Conservation (phyloP, 2,329 filamentous ascomycete genomes). For the Trichocomaceae sp. region DNA sequence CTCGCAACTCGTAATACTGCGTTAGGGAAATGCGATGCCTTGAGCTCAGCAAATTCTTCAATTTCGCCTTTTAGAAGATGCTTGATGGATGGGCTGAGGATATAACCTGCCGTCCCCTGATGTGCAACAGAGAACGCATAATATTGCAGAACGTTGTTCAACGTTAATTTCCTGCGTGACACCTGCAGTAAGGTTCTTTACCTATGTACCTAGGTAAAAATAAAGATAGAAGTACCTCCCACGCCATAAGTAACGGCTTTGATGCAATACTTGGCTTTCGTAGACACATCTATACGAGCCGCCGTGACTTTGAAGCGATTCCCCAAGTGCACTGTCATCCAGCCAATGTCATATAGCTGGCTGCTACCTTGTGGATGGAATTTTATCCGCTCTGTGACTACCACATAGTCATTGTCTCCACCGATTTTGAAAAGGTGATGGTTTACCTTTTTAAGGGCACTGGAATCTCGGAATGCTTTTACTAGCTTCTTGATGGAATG, state of each 20-base stretch:
- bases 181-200: too few relatives aligned
- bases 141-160: constrained; percentile 22
- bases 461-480: constrained; percentile 45
- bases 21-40: constrained; percentile 25
- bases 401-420: constrained; percentile 15
- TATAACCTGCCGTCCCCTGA: constrained; percentile 27
- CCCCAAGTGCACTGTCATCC: constrained; percentile 14
- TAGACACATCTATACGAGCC: constrained; percentile 20
- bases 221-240: not conserved
- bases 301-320: constrained; percentile 20
- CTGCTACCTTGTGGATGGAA: constrained; percentile 26
- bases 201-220: too few relatives aligned
- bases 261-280: constrained; percentile 22
- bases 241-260: constrained; percentile 17
- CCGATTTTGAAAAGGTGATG: constrained; percentile 23
- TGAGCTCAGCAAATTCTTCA: constrained; percentile 22
- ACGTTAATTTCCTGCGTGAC: constrained; percentile 21
- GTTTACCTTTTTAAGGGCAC: constrained; percentile 46
- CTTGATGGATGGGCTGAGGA: constrained; percentile 25
- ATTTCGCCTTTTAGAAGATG: constrained; percentile 15
- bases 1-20: constrained; percentile 26
- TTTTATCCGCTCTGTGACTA: constrained; percentile 22
- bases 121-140: constrained; percentile 27
- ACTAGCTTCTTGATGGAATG: constrained; percentile 41
- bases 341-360: constrained; percentile 24